phyloP scores from a whole-genome alignment of 176 grass and related monocot genomes.

The Pontederia crassipes region DNA sequence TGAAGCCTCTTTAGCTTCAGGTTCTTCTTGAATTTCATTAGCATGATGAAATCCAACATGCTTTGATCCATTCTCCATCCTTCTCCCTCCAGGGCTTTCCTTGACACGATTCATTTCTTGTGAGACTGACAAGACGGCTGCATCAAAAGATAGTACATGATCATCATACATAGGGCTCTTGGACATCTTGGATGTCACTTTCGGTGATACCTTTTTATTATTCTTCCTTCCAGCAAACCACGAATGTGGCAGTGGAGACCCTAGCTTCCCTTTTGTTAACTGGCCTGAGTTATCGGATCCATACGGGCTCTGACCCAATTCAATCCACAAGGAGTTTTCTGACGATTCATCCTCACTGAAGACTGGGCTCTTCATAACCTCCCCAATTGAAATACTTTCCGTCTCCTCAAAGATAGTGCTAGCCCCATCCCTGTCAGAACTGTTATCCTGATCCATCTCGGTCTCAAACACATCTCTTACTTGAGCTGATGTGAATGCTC shows the following conservation, averaged over 20 bases:
- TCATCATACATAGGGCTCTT: constrained; percentile 71
- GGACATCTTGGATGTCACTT: constrained; percentile 36
- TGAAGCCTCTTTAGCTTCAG: constrained; percentile 45
- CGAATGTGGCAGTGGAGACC: constrained; percentile 77
- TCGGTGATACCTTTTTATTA: constrained; percentile 54
- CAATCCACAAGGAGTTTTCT: constrained; percentile 88
- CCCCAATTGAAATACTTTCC: constrained; percentile 77
- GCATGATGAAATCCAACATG: constrained; percentile 39
- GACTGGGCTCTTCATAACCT: constrained; percentile 96
- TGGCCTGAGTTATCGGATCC: constrained; percentile 70
- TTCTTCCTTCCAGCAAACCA: constrained; percentile 73
- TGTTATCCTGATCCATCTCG: constrained; percentile 88
- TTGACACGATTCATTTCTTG: constrained; percentile 56
- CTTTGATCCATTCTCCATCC: constrained; percentile 31
- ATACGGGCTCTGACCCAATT: constrained; percentile 88
- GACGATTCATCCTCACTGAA: constrained; percentile 96
- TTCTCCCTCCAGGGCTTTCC: constrained; percentile 37
- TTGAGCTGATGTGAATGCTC: constrained; percentile 79
- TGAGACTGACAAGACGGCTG: constrained; percentile 75
- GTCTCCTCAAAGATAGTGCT: constrained; percentile 98
- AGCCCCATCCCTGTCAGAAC: constrained; percentile 76
- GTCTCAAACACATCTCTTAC: constrained; percentile 78
- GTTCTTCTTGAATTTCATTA: constrained; percentile 90
- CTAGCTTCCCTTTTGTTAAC: constrained; percentile 54
- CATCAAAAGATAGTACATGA: constrained; percentile 86